Evolutionary conservation across 169 alveolate species (phyloP).

Genomic region (Eimeria brunetti): DNA sequence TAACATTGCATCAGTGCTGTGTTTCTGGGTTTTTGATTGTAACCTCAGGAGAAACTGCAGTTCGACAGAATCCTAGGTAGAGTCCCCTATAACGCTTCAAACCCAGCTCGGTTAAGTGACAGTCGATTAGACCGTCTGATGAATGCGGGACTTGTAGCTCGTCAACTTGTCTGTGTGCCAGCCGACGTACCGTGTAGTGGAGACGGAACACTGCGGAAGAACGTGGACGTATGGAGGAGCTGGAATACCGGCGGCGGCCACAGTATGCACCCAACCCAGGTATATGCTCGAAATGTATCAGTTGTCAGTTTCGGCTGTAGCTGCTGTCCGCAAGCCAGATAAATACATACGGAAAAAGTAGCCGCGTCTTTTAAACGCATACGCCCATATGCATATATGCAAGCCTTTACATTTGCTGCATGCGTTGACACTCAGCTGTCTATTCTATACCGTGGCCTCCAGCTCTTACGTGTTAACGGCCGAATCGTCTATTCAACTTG

Average conservation of each 20-base stretch:
- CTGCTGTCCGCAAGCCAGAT: not conserved
- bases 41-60: conserved; percentile 28
- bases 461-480: conserved; percentile 90
- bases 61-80: conserved; percentile 68
- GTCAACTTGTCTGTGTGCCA: conserved; percentile 2
- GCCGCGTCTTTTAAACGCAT: not conserved
- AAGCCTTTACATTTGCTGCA: conserved; percentile 86
- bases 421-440: conserved; percentile 84
- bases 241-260: conserved; percentile 73
- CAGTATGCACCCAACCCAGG: conserved; percentile 77
- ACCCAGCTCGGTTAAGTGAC: not conserved
- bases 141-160: not conserved
- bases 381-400: conserved; percentile 57
- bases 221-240: conserved; percentile 91
- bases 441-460: conserved; percentile 91
- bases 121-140: not conserved
- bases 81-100: not conserved
- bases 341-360: not conserved
- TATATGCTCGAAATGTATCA: not conserved
- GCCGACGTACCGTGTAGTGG: conserved; percentile 98
- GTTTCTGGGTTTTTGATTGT: not conserved
- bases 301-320: not conserved
- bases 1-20: not conserved
- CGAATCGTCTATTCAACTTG: conserved; percentile 95
- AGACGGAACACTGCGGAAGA: conserved; percentile 97